Conservation (phyloP, 2,329 filamentous ascomycete genomes). For the Verticillium alfalfae region DNA sequence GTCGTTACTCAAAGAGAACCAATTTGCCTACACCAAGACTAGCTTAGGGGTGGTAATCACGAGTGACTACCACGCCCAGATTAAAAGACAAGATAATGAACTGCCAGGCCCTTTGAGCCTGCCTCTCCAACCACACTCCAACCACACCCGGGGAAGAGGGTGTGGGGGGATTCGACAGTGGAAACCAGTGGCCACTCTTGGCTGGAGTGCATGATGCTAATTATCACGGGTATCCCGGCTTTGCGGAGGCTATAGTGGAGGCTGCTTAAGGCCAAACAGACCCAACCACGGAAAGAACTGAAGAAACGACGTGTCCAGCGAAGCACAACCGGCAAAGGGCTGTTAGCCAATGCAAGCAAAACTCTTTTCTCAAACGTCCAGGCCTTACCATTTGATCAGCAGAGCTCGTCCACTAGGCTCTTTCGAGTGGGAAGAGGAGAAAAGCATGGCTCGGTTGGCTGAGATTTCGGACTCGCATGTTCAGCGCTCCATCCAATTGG, state of each 20-base stretch:
- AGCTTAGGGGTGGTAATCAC: neutral
- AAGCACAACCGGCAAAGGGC: neutral
- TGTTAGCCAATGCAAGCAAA: neutral
- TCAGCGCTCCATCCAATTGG: neutral
- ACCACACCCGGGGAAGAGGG: neutral
- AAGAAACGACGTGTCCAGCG: neutral
- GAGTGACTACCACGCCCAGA: neutral
- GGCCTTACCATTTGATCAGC: neutral
- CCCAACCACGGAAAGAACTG: constrained; percentile 3
- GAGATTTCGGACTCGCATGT: neutral
- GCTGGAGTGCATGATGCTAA: constrained; percentile 1
- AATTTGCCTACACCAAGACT: neutral
- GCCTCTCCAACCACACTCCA: neutral
- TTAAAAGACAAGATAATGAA: neutral
- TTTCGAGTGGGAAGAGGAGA: neutral
- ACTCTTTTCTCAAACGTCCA: neutral
- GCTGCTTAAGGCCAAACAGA: constrained; percentile 14
- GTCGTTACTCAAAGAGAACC: neutral
- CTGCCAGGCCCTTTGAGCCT: too few species aligned
- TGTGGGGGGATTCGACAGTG: constrained; percentile 1
- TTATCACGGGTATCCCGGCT: constrained; percentile 7
- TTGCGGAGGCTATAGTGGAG: constrained; percentile 6
- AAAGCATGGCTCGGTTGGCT: constrained; percentile 1
- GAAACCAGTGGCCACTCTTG: constrained; percentile 5
- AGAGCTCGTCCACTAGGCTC: neutral